A percentile compares a stretch with the other conserved stretches of the same genome.
These are phyloP conservation scores for Geotrichum fermentans DNA, from an alignment of 1,139 yeast genomes.

Conservation along the genomic window DNA sequence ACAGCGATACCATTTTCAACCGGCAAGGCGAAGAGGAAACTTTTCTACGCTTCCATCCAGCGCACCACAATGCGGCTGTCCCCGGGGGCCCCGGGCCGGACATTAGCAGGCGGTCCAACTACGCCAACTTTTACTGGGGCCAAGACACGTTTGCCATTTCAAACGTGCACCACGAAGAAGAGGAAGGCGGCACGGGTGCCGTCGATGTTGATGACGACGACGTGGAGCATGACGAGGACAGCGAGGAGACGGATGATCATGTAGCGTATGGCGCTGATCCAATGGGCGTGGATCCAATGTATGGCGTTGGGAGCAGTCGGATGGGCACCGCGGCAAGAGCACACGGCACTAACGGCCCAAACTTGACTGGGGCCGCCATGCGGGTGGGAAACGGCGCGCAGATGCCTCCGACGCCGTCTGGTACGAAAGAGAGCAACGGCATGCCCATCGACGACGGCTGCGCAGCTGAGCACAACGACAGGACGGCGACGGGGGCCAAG, in stretches of 20 bases:
- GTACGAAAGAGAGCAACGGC: no score
- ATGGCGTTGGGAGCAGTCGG: neutral
- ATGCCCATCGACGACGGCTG: no score
- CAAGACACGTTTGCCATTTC: constrained; percentile 11
- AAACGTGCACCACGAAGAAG: constrained; percentile 5
- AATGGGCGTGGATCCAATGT: neutral
- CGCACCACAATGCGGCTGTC: neutral
- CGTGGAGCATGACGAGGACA: no score
- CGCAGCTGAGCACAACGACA: no score
- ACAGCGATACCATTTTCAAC: constrained; percentile 5
- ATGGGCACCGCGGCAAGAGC: no score
- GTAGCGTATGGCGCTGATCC: no score
- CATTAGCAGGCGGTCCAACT: constrained; percentile 2
- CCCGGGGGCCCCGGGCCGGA: neutral
- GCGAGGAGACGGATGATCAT: no score
- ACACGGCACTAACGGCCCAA: neutral
- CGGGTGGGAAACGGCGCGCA: neutral
- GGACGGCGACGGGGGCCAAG: no score
- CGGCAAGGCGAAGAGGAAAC: constrained; percentile 13
- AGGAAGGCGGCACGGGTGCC: neutral
- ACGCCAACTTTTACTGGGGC: constrained; percentile 5
- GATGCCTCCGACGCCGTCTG: neutral
- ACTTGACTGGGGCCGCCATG: neutral
- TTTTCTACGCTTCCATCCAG: constrained; percentile 6
- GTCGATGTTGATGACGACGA: no score